Evolutionary conservation across 306 rosid genomes (phyloP), one percentile per base, ranked within the genome.

Genomic region (Dryas alaskensis): DNA sequence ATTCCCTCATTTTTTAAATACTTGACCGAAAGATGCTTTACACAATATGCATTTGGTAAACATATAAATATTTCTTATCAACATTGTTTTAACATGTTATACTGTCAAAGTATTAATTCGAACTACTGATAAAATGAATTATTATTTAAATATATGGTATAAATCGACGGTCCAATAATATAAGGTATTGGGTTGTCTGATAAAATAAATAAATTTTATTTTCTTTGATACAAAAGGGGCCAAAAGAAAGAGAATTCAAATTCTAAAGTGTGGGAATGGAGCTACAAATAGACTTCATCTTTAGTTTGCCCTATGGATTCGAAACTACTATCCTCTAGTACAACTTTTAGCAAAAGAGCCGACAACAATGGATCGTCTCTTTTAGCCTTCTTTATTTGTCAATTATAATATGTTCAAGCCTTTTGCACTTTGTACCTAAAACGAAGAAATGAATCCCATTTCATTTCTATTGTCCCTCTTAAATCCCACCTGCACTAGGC

Each of bases 371-470:
- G 46, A 69, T 81, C 53, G 74, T 62, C 72, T 68, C 84, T 76
- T 79, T 50, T 22, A 50, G 69, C 65, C 58, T 79, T 72, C 59
- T 51, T 63, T 45, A 8, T 73, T 6, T 57, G 31, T 53, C 74
- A n/a, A 57, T 19, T 17, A 54, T 8, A 10, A 74, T 71, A 77
- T 81, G 78, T 68, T 75, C 10, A 77, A 49, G 74, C 75, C 74
- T 79, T 71, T 79, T 48, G 64, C 75, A 16, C 74, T 79, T 79
- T 55, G 83, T 43, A 70, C 49, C 64, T 62, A 68, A 49, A 65
- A 75, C 63, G 40, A 77, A 58, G 77, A 72, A 74, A 74, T 60
- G 78, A 82, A 86, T 70, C 62, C 8, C 52, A 45, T 72, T 57
- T 80, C 81, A 74, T 76, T 62, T 19, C 39, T 60, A 74, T 76